These are phyloP conservation scores for Penicillium rolfsii DNA, from an alignment of 2,329 filamentous ascomycete genomes.

Conservation along the genomic window DNA sequence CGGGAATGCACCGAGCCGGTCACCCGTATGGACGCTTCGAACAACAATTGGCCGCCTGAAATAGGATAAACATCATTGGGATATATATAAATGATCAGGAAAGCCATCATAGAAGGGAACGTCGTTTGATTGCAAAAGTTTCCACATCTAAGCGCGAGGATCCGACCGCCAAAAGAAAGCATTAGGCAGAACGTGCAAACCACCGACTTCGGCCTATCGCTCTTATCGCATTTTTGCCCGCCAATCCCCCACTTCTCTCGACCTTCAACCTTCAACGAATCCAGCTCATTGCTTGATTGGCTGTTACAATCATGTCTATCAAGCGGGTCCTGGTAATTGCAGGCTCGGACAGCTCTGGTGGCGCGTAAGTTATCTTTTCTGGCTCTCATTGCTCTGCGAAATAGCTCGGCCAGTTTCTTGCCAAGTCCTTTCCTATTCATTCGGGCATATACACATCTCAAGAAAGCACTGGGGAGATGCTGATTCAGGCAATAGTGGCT, in stretches of 20 bases:
- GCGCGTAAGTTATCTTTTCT: conserved; percentile 65
- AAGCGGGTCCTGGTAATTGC: conserved; percentile 76
- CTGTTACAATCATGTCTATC: conserved; percentile 36
- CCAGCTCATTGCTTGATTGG: conserved; percentile 16
- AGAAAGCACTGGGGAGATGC: not conserved
- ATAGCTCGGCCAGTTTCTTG: conserved; percentile 4
- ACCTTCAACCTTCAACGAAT: not conserved
- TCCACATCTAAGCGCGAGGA: not conserved
- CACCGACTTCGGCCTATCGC: conserved; percentile 4
- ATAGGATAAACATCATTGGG: not conserved
- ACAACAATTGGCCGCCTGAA: not conserved
- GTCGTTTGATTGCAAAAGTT: not conserved
- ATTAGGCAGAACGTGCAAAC: not conserved
- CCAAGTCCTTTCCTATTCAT: not conserved
- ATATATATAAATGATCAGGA: not conserved
- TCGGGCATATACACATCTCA: not conserved
- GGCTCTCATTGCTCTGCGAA: conserved; percentile 11
- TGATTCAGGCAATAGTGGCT: conserved; percentile 63
- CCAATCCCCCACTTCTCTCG: conserved; percentile 13
- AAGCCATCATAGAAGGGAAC: not conserved
- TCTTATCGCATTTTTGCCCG: conserved; percentile 23
- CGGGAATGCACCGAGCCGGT: not conserved
- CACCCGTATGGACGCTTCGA: not conserved
- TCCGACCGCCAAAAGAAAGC: not conserved
- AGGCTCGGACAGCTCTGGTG: conserved; percentile 87